These are phyloP conservation scores for Apiospora aurea DNA, from an alignment of 2,329 filamentous ascomycete species.

Conservation along the genomic window DNA sequence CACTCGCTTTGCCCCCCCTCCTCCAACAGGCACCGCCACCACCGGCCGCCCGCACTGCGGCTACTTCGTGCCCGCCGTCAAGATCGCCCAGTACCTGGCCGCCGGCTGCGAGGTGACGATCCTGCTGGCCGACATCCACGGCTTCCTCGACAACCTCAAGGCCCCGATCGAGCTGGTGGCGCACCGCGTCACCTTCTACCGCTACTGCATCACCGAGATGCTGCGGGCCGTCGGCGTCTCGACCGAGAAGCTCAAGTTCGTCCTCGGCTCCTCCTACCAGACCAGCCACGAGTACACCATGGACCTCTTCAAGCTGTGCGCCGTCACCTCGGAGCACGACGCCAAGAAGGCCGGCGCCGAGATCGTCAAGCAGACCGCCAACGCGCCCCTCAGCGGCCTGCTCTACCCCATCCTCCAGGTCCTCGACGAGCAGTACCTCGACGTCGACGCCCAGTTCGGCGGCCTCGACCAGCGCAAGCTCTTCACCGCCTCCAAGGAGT, in stretches of 20 bases:
- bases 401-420: constrained; percentile 90
- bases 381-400: constrained; percentile 75
- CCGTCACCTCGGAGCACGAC: constrained; percentile 66
- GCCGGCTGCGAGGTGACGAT: constrained; percentile 85
- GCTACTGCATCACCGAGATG: constrained; percentile 74
- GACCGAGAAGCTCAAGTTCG: constrained; percentile 80
- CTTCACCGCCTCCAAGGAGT: constrained; percentile 85
- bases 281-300: constrained; percentile 77
- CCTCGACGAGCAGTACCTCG: constrained; percentile 88
- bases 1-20: not conserved
- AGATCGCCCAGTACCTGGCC: constrained; percentile 85
- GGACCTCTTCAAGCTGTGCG: constrained; percentile 83
- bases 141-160: constrained; percentile 84
- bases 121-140: constrained; percentile 78
- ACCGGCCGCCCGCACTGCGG: constrained; percentile 89
- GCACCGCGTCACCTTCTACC: constrained; percentile 84
- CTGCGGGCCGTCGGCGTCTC: constrained; percentile 81
- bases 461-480: constrained; percentile 85
- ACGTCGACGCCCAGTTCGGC: constrained; percentile 88
- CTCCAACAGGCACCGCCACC: constrained; percentile 70
- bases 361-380: constrained; percentile 89
- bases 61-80: constrained; percentile 88
- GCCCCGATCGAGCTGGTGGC: constrained; percentile 88
- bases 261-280: constrained; percentile 87
- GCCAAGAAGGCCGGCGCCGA: constrained; percentile 92